Conservation (phyloP, 225 moss, liverwort and hornwort genomes). For the Lunularia cruciata region DNA sequence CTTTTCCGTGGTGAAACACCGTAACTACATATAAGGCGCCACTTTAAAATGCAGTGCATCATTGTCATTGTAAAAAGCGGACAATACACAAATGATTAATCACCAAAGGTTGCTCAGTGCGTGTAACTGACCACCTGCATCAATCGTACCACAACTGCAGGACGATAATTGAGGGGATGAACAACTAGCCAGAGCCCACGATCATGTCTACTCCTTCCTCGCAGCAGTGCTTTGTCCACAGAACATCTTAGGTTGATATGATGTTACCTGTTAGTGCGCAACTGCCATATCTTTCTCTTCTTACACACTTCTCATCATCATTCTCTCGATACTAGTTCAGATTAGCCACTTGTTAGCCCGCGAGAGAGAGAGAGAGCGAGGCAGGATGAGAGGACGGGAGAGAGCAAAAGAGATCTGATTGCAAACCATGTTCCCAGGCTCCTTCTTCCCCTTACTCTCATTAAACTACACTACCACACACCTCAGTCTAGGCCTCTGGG, state of each 20-base stretch:
- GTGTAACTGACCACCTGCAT: slow-evolving; percentile 16
- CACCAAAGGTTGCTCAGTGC: slow-evolving; percentile 20
- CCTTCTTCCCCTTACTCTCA: slow-evolving; percentile 11
- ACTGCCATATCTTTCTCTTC: slow-evolving; percentile 21
- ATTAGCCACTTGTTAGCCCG: slow-evolving; percentile 13
- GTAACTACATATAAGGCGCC: slow-evolving; percentile 12
- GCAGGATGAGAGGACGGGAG: slow-evolving; percentile 2
- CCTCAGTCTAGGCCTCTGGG: background rate
- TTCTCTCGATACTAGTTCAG: slow-evolving; percentile 16
- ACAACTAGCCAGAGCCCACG: slow-evolving; percentile 15
- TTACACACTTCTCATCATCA: slow-evolving; percentile 10
- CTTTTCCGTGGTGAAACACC: slow-evolving; percentile 10
- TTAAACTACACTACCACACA: slow-evolving; percentile 13
- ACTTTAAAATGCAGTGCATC: slow-evolving; percentile 15
- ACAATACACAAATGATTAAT: slow-evolving; percentile 17
- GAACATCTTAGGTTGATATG: slow-evolving; percentile 15
- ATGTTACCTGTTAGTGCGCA: slow-evolving; percentile 20
- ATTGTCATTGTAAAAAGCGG: slow-evolving; percentile 15
- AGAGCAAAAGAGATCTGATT: slow-evolving; percentile 14
- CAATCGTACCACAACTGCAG: slow-evolving; percentile 12
- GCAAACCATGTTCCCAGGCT: slow-evolving; percentile 6
- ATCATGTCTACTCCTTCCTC: slow-evolving; percentile 24
- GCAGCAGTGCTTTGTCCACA: slow-evolving; percentile 12
- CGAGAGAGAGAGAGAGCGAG: slow-evolving; percentile 18
- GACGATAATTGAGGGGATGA: slow-evolving; percentile 9